Base-by-base conservation (phyloP, 768 basidiomycete species). In the Kwoniella sp. region DNA sequence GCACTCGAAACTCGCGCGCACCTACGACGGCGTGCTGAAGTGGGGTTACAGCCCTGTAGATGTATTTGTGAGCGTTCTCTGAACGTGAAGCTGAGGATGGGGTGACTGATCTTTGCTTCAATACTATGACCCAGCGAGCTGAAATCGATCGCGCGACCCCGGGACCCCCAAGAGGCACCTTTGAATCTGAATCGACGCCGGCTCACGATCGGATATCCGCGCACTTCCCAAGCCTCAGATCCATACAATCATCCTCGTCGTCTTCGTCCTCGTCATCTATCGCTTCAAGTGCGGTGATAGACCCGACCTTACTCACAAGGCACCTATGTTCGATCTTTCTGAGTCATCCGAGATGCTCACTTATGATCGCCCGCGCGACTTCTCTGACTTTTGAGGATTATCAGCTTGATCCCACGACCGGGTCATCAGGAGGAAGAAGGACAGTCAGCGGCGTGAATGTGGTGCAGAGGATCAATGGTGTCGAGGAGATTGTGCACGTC, bases 21-120 rank as follows among this genome's bases (percentile, higher is more conserved):
- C 87, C 70, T 86, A 89, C 77, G 83, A 84, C 66, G 91, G 91
- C 3, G 78, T 83, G 29, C 84, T 85, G 29, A 81, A 86, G 25
- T 92, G 90, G 90, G 90, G 90, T 0, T 92, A 89, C 86, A 82
- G 91, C 52, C 86, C 84, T 73, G 86, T 91, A 51, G 81, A 82
- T 28, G 65, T 69, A 11, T 55, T 63, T n/a, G 69, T 72, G 55
- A 55, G 65, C 45, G 50, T 45, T 11, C 41, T 8, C 20, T 45
- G 11, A 45, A 17, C 15, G 41, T 13, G 7, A 34, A 13, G 34
- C 34, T 34, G n/a, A n/a, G n/a, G n/a, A n/a, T n/a, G n/a, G n/a
- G n/a, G n/a, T n/a, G n/a, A n/a, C n/a, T n/a, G n/a, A n/a, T n/a
- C n/a, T n/a, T n/a, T n/a, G n/a, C n/a, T n/a, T n/a, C n/a, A 41